Conservation (phyloP, 1,139 yeast genomes). For the Kluyveromyces marxianus region DNA sequence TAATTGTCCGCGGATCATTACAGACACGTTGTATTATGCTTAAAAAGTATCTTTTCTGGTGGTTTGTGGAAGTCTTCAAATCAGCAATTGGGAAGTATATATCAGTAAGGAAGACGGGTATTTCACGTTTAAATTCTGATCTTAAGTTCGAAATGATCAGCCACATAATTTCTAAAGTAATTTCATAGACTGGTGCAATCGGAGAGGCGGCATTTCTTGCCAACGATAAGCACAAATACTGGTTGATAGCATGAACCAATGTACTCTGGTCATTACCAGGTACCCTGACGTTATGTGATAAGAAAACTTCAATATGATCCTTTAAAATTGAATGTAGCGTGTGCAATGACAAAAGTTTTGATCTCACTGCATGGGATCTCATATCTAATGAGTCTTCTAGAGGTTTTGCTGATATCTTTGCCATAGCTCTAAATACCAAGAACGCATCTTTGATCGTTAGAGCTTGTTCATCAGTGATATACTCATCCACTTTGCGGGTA, state of each 20-base stretch:
- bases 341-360: slow-evolving; percentile 82
- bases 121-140: slow-evolving; percentile 81
- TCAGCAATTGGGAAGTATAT: slow-evolving; percentile 92
- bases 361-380: slow-evolving; percentile 86
- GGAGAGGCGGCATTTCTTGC: slow-evolving; percentile 93
- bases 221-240: slow-evolving; percentile 71
- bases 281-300: slow-evolving; percentile 56
- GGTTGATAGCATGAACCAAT: slow-evolving; percentile 74
- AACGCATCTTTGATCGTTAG: slow-evolving; percentile 83
- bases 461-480: slow-evolving; percentile 50
- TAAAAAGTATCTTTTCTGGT: slow-evolving; percentile 82
- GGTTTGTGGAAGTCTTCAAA: slow-evolving; percentile 82
- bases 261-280: slow-evolving; percentile 53
- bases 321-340: slow-evolving; percentile 78
- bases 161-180: slow-evolving; percentile 92
- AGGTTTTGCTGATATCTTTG: slow-evolving; percentile 80
- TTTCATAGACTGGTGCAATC: slow-evolving; percentile 84
- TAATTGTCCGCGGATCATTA: slow-evolving; percentile 81
- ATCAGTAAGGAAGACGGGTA: slow-evolving; percentile 88
- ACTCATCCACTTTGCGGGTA: slow-evolving; percentile 19
- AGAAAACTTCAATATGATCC: slow-evolving; percentile 77
- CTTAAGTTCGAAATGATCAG: slow-evolving; percentile 73
- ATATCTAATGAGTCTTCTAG: slow-evolving; percentile 74
- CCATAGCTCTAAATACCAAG: slow-evolving; percentile 86
- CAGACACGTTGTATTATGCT: slow-evolving; percentile 73